Evolutionary conservation across 441 rosid species (phyloP), one percentile per base, ranked within the genome.

Genomic region (Gossypium lobatum): DNA sequence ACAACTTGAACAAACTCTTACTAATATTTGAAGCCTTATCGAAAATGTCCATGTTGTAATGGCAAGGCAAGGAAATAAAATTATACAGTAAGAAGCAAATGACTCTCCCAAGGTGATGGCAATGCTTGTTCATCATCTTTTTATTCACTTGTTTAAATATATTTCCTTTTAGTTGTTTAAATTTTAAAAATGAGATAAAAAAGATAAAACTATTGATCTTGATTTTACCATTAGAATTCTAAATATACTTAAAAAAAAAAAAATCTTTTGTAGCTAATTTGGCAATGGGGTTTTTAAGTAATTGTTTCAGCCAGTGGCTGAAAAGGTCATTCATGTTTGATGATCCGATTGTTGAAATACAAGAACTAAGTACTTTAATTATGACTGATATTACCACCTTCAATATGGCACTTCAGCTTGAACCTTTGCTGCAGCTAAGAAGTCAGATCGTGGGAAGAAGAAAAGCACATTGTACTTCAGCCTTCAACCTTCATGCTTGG

Each of bases 301-400:
- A 26, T 50, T 26, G 25, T 50, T 26, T 34, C 39, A 34, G 39
- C 59, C 25, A 92, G 96, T 93, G 88, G 93, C 92, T 6, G 0
- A 95, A 88, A 74, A 87, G 85, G 78, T 91, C 98, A 20, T 91
- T 94, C 2, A 93, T 93, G 88, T 95, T 95, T 77, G 85, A 91
- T 80, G 99, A 95, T 81, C 93, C 93, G 1, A 83, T 87, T 3
- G 71, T 89, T 63, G 92, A 93, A 64, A 91, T 95, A 80, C 93
- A 95, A 73, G 94, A 93, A 76, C 71, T 91, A 71, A 95, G 95
- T 34, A 87, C 77, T 37, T 74, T 95, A 85, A 88, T 93, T 67
- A 93, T 91, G 88, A 85, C 90, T 64, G 93, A 93, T 17, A 85
- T 93, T 66, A 91, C 93, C 9, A 82, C 87, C 14, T 77, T 89